Evolutionary conservation across 306 rosid genomes (phyloP), one percentile per base, ranked within the genome.

Genomic region (Trifolium fragiferum): DNA sequence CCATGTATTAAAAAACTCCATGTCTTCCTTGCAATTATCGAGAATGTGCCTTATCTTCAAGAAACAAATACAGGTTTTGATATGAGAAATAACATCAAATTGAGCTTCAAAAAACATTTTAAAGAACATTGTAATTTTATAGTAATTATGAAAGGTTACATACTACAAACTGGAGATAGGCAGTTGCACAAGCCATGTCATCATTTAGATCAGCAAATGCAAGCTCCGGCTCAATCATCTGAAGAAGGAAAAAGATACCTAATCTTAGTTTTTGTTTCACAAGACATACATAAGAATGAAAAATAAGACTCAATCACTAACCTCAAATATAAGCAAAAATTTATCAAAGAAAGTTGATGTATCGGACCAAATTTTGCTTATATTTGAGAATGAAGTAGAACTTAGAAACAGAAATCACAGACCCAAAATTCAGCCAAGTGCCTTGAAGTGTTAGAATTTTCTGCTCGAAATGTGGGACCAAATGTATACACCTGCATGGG

Each of bases 381-480:
- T 37, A 37, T 37, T 37, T 37, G 40, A 37, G 10, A 8, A 7
- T 2, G 40, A 9, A 7, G 40, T 37, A 37, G 40, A 6, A 64
- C 32, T 77, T 19, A 72, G 60, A 81, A 75, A 69, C 18, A 75
- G 43, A 78, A 75, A 44, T 33, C 50, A 81, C 81, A 62, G 72
- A 94, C 98, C 98, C 98, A 94, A 81, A 94, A 94, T 74, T 94
- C 98, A 76, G 98, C 98, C 76, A 91, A 84, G 85, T 94, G 98
- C 80, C 97, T 86, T 20, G 98, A 91, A 64, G 98, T 94, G 87
- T 94, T 84, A 51, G 98, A 94, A 81, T 94, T 94, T 81, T 94
- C 98, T 33, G 98, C 98, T 43, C 98, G 83, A 66, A 94, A 94
- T 49, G 97, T 94, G 74, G 98, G 98, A 63, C 98, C 98, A 81